Evolutionary conservation across 192 early-diverging fungal species (phyloP), one percentile per base, ranked within the genome.

Genomic region (Podila epicladia): DNA sequence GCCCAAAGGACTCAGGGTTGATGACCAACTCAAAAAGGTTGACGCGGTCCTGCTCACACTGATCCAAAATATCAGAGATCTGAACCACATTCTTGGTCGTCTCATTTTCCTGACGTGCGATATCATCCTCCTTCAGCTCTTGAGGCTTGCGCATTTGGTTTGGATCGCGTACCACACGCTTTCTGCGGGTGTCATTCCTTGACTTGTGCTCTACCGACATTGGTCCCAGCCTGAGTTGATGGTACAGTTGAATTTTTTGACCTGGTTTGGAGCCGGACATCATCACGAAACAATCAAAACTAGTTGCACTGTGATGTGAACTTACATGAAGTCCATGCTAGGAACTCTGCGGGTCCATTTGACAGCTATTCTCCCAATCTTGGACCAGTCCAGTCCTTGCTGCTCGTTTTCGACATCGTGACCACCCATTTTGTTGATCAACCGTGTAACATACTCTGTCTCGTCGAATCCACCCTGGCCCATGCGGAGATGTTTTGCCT

Each of bases 1-100:
- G 97, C 7, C 91, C 85, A 80, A 97, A 98, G 20, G 95, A 96
- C 5, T 87, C 78, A 13, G 97, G 97, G 82, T 99, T 98, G 60
- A 94, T 85, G 49, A 97, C 87, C 72, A 99, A 93, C 71, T 93
- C 83, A 77, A 97, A 97, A 66, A 97, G 85, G 70, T 93, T 92
- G 63, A 90, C 85, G 22, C 64, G 72, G 5, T 73, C 71, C 0
- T 89, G 90, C 45, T 89, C 58, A 15, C 86, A 74, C 15, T 45
- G 41, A 2, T 45, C 13, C 63, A 98, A 60, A 35, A 93, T 83
- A 11, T 82, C 75, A 63, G 88, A 85, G 22, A 99, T 91, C 31
- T 74, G 72, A 49, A 86, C 85, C n/a, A 98, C 96, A 59, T 92
- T 91, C 33, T 87, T 88, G 5, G 96, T 92, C 0, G 97, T 98